Conservation (phyloP, 345 rosid species). For the Brassica napus region DNA sequence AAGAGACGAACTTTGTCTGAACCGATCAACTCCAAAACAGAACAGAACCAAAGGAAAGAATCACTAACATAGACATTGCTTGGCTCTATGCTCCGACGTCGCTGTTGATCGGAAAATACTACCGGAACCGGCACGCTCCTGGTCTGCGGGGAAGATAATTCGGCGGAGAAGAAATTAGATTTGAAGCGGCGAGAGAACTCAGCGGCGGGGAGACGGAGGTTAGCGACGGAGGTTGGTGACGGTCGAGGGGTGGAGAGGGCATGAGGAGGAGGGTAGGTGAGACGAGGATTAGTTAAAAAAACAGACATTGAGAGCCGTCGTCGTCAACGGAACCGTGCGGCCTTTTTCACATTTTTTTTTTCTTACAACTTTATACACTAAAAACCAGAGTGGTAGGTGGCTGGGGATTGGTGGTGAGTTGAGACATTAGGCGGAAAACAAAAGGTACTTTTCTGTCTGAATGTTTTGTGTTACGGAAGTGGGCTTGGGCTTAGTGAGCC, state of each 20-base stretch:
- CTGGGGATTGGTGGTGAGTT: neutral
- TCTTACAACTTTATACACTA: too few species aligned
- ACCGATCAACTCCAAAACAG: neutral
- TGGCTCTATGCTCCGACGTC: slow-evolving; percentile 20
- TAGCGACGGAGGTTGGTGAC: slow-evolving; percentile 35
- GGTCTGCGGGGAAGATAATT: too few species aligned
- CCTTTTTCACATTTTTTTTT: neutral
- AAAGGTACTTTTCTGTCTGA: too few species aligned
- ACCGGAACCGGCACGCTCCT: slow-evolving; percentile 9
- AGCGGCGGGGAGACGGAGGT: slow-evolving; percentile 19
- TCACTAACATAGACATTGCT: slow-evolving; percentile 36
- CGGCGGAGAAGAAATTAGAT: slow-evolving; percentile 14
- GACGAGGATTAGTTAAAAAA: slow-evolving; percentile 19
- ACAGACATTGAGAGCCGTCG: slow-evolving; percentile 15
- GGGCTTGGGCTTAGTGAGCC: neutral
- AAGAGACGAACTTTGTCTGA: neutral
- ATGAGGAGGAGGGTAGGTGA: slow-evolving; percentile 39
- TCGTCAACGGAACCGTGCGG: neutral
- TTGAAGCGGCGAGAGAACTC: slow-evolving; percentile 5
- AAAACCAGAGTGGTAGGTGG: neutral
- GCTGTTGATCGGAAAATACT: slow-evolving; percentile 23
- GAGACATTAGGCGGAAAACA: too few species aligned
- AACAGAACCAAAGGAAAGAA: neutral
- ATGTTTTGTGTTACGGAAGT: neutral
- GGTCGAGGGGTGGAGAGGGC: slow-evolving; percentile 13